Evolutionary conservation across 495 filamentous ascomycete genomes (phyloP), one percentile per base, ranked within the genome.

Genomic region (Corynascus novoguineensis): DNA sequence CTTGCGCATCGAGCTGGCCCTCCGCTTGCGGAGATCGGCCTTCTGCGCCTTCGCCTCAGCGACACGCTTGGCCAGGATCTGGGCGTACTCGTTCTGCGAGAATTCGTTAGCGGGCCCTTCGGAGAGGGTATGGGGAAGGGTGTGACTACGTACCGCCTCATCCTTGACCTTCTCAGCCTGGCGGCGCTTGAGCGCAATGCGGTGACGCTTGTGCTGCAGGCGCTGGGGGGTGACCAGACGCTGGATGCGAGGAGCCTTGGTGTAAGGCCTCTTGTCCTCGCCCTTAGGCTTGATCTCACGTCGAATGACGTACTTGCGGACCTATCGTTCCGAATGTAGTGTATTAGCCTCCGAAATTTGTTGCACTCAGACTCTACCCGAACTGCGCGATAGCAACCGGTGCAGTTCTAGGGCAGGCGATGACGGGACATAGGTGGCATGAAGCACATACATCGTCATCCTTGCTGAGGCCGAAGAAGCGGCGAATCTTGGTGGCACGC

Each of bases 231-330:
- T 98, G 68, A 98, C 89, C 68, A 98, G 88, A 73, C 93, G 89
- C 83, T 98, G 93, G 80, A 98, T 98, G 80, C 88, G 89, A 71
- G 93, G 92, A 70, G 93, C 93, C 86, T 98, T 98, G 87, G 92
- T 97, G 84, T 97, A 97, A 60, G 91, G 75, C 79, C 87, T 86
- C 85, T 91, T 91, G 82, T 89, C 91, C 83, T 97, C 92, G 66
- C 81, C 84, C 86, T 96, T 96, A 65, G 89, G 88, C 75, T 87
- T 81, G 72, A 98, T 86, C 73, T 96, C 95, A 75, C 93, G 95
- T 70, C 93, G 95, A 73, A 98, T 96, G 74, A 98, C 93, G 83
- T 95, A 98, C 79, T 97, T 95, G 82, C 89, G 88, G 77, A 91
- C 83, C 89, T 92, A 77, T 67, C 57, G 32, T 60, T 57, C 63